phyloP scores from a whole-genome alignment of 257 asterid species.

The Nicotiana benthamiana region DNA sequence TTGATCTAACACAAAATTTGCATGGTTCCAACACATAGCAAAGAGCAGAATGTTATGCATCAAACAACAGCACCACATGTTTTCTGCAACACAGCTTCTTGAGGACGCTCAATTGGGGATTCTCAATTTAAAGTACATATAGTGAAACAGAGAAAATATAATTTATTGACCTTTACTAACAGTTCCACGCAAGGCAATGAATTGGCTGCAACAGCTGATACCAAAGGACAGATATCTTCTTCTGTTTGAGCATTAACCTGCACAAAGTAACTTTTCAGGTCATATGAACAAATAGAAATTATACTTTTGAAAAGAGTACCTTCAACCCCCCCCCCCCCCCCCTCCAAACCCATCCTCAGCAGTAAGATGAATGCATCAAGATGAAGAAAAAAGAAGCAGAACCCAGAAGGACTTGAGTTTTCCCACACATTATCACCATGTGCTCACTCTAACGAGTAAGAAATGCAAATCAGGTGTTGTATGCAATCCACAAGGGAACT shows the following conservation, averaged over 20 bases:
- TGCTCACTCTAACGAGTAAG: not conserved
- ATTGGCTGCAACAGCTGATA: conserved; percentile 95
- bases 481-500: not conserved
- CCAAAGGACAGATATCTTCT: conserved; percentile 77
- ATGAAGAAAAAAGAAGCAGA: not conserved
- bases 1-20: not conserved
- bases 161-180: conserved; percentile 53
- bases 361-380: not conserved
- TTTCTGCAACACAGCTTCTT: not conserved
- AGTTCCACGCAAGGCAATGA: conserved; percentile 68
- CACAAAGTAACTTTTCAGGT: conserved; percentile 22
- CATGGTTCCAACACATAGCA: not conserved
- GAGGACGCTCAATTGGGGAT: not conserved
- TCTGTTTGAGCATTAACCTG: conserved; percentile 82
- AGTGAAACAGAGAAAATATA: not conserved
- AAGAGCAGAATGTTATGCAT: not conserved
- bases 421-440: not conserved
- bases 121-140: not conserved
- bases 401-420: not conserved
- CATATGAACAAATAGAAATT: conserved; percentile 5
- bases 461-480: not conserved
- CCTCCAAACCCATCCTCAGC: not conserved
- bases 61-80: not conserved
- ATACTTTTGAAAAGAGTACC: not conserved
- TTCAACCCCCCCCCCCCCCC: not conserved